Conservation (phyloP, 495 filamentous ascomycete genomes). For the Chaetomium fimeti region DNA sequence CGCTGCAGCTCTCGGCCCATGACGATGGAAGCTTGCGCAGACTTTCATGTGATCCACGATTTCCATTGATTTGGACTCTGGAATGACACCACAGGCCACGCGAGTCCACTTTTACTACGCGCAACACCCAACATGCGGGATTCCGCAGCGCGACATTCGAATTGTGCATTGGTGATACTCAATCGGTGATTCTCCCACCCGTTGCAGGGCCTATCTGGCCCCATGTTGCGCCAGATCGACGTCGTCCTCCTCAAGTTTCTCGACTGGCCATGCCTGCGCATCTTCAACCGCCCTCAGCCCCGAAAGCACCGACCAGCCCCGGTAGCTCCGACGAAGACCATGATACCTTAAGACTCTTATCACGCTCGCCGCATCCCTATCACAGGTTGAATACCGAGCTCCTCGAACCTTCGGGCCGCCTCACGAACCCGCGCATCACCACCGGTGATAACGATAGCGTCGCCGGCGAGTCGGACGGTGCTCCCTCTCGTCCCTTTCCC, state of each 20-base stretch:
- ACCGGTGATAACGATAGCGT: not conserved
- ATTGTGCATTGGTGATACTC: not conserved
- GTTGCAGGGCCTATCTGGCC: not conserved
- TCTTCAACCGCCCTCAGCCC: constrained; percentile 34
- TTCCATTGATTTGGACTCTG: not conserved
- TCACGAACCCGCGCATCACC: constrained; percentile 21
- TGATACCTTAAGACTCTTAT: constrained; percentile 50
- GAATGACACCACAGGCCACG: not conserved
- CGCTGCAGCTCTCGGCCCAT: too few relatives aligned
- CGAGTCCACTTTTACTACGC: not conserved
- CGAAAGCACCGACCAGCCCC: constrained; percentile 19
- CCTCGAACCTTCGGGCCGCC: constrained; percentile 43
- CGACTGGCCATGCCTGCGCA: constrained; percentile 41
- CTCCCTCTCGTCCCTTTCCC: constrained; percentile 3
- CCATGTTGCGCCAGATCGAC: constrained; percentile 22
- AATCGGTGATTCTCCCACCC: not conserved
- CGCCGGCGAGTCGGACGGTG: not conserved
- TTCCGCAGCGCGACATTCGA: not conserved
- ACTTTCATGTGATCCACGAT: constrained; percentile 7
- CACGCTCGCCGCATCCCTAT: constrained; percentile 78
- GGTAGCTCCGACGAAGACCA: constrained; percentile 26
- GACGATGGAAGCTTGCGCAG: not conserved
- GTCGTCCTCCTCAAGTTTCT: not conserved
- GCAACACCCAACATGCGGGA: not conserved
- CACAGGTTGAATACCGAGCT: constrained; percentile 56